These are phyloP conservation scores for Starmera quercuum DNA, from an alignment of 805 yeast genomes.

Conservation along the genomic window DNA sequence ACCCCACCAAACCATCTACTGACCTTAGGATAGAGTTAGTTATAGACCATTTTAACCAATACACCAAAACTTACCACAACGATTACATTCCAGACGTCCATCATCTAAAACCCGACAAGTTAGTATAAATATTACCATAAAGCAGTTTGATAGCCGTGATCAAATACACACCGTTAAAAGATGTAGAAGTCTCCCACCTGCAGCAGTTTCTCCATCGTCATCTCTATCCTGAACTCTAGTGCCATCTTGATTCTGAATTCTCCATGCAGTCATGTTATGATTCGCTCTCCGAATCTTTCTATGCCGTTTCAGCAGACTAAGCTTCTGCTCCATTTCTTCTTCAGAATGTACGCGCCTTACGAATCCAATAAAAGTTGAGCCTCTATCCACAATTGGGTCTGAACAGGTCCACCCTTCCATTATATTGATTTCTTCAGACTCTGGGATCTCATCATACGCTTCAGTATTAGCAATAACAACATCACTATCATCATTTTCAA, in stretches of 20 bases:
- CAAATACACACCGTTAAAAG: conserved; percentile 39
- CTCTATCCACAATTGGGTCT: conserved; percentile 74
- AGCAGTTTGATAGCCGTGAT: neutral
- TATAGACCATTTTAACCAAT: neutral
- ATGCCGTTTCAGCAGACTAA: conserved; percentile 52
- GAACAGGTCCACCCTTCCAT: conserved; percentile 71
- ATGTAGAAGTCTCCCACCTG: conserved; percentile 83
- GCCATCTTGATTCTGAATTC: conserved; percentile 49
- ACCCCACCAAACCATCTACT: conserved; percentile 92
- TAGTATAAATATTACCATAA: neutral
- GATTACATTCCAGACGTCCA: conserved; percentile 78
- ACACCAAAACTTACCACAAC: conserved; percentile 41
- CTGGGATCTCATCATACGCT: conserved; percentile 6
- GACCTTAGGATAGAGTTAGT: conserved; percentile 27
- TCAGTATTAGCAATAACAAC: conserved; percentile 14
- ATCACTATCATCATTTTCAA: conserved; percentile 18
- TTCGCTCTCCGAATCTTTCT: conserved; percentile 57
- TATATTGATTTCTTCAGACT: conserved; percentile 28
- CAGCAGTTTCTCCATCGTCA: conserved; percentile 97
- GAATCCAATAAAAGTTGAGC: conserved; percentile 78
- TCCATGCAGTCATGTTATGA: conserved; percentile 85
- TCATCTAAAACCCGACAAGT: conserved; percentile 23
- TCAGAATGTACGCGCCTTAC: conserved; percentile 55
- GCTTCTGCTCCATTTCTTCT: conserved; percentile 52
- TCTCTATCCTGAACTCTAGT: conserved; percentile 76